These are phyloP conservation scores for Sporormia fimetaria DNA, from an alignment of 495 filamentous ascomycete genomes.

Conservation along the genomic window DNA sequence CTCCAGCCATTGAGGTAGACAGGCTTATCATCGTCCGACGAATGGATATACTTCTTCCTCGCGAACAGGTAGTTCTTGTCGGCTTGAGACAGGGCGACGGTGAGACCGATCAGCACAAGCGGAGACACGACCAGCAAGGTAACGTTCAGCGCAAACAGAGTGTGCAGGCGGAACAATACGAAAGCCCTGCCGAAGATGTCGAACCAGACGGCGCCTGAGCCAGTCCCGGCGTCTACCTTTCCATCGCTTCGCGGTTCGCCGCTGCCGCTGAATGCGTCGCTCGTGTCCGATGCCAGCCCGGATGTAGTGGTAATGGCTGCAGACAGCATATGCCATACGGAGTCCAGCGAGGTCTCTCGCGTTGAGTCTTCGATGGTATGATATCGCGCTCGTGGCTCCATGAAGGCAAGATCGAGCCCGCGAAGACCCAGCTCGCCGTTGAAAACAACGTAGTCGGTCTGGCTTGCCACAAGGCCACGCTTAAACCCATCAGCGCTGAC, in stretches of 20 bases:
- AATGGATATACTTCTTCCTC: slow-evolving; percentile 44
- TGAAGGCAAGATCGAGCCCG: slow-evolving; percentile 87
- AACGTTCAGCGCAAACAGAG: slow-evolving; percentile 78
- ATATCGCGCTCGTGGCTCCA: slow-evolving; percentile 71
- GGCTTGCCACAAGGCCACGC: slow-evolving; percentile 60
- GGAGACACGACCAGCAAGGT: slow-evolving; percentile 69
- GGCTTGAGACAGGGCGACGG: slow-evolving; percentile 50
- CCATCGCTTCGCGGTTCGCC: slow-evolving; percentile 43
- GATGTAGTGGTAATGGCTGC: slow-evolving; percentile 61
- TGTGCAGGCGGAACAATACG: slow-evolving; percentile 64
- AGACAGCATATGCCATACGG: slow-evolving; percentile 91
- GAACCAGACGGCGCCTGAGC: slow-evolving; percentile 78
- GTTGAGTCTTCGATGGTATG: slow-evolving; percentile 87
- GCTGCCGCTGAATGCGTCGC: slow-evolving; percentile 50
- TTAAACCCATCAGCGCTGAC: slow-evolving; percentile 75
- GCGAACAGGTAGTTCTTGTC: slow-evolving; percentile 80
- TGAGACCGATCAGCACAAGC: slow-evolving; percentile 54
- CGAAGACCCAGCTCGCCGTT: slow-evolving; percentile 68
- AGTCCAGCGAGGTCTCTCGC: slow-evolving; percentile 49
- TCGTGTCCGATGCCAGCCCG: slow-evolving; percentile 57
- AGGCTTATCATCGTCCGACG: slow-evolving; percentile 46
- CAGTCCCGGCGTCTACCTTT: slow-evolving; percentile 54
- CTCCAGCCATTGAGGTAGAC: slow-evolving; percentile 62
- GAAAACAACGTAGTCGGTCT: slow-evolving; percentile 86
- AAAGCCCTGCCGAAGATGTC: slow-evolving; percentile 78